Evolutionary conservation across 768 basidiomycete genomes (phyloP).

Genomic region (Boletus subcaerulescens): DNA sequence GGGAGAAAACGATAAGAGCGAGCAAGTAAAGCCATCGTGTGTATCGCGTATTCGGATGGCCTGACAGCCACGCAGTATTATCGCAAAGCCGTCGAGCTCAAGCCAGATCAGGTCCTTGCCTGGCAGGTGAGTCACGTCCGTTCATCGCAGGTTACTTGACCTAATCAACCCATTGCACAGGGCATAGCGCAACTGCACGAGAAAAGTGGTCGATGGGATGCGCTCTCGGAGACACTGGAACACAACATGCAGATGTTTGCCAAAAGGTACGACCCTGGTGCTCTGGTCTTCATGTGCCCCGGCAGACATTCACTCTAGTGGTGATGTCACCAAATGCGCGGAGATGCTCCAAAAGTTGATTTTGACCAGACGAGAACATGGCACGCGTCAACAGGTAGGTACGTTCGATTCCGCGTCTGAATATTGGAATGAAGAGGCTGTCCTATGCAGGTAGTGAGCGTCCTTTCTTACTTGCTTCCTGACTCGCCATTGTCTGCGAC

Average conservation of each 20-base stretch:
- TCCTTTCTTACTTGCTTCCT: conserved; percentile 71
- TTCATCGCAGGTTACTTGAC: conserved; percentile 7
- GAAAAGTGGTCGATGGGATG: conserved; percentile 53
- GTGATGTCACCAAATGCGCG: conserved; percentile 76
- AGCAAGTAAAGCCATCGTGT: conserved; percentile 64
- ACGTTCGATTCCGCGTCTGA: background rate
- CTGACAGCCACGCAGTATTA: conserved; percentile 56
- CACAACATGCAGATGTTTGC: conserved; percentile 57
- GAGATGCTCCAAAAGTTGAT: conserved; percentile 79
- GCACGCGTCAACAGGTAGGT: conserved; percentile 56
- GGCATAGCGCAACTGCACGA: conserved; percentile 76
- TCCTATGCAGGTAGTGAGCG: conserved; percentile 54
- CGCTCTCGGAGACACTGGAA: conserved; percentile 51
- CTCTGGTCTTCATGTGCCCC: background rate
- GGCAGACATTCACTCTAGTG: conserved; percentile 38
- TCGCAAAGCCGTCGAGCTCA: conserved; percentile 67
- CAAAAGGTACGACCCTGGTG: conserved; percentile 46
- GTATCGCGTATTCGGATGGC: background rate
- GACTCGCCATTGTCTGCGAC: conserved; percentile 61
- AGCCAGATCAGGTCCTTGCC: conserved; percentile 69
- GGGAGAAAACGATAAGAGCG: conserved; percentile 67
- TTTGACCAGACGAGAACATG: conserved; percentile 56
- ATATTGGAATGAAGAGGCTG: background rate
- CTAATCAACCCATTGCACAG: conserved; percentile 35
- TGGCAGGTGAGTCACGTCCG: conserved; percentile 63